Conservation (phyloP, 805 yeast species). For the Pichia exigua region DNA sequence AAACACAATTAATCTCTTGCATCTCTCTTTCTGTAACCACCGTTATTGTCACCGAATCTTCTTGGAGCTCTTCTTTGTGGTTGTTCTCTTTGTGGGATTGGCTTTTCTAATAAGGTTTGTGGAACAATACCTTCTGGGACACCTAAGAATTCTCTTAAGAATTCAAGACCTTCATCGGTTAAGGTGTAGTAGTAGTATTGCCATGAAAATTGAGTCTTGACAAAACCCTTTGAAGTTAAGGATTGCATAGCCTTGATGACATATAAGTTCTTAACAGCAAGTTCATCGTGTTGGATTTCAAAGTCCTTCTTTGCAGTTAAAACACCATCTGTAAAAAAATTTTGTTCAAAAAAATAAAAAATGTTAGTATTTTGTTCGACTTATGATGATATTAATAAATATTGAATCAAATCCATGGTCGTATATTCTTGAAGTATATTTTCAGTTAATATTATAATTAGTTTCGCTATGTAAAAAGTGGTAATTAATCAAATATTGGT, state of each 20-base stretch:
- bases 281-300: conserved; percentile 96
- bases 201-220: conserved; percentile 99
- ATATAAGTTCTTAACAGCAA: conserved; percentile 95
- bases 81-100: conserved; percentile 68
- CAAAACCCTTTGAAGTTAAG: conserved; percentile 96
- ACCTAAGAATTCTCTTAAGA: conserved; percentile 96
- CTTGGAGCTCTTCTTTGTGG: conserved; percentile 36
- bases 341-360: no score
- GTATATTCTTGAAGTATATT: no score
- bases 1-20: conserved; percentile 28
- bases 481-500: no score
- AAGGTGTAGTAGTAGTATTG: conserved; percentile 99
- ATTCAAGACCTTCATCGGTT: conserved; percentile 99
- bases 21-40: conserved; percentile 53
- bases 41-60: conserved; percentile 44
- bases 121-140: conserved; percentile 98
- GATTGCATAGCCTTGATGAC: conserved; percentile 99
- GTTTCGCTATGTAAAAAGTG: no score
- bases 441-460: no score
- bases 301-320: conserved; percentile 99
- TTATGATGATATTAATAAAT: no score
- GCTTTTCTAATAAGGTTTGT: conserved; percentile 91
- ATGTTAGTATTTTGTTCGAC: conserved; percentile 15
- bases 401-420: neutral
- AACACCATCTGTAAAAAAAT: conserved; percentile 97